A percentile compares a stretch with the other conserved stretches of the same genome.
Conservation (phyloP, 768 basidiomycete genomes). For the Cytidiella melzeri region DNA sequence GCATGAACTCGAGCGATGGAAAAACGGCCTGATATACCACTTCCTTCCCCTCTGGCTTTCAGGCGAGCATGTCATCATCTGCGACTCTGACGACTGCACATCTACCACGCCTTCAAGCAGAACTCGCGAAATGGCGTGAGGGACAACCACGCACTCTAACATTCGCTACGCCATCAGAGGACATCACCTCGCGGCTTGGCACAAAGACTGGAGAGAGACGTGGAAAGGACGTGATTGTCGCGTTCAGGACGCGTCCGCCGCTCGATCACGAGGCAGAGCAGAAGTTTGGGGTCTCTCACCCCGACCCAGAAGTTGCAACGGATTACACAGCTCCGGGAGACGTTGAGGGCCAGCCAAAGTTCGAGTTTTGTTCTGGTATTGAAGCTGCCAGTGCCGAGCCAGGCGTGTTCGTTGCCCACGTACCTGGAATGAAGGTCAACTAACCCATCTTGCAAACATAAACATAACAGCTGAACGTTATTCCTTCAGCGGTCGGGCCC, state of each 20-base stretch:
- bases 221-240: slow-evolving; percentile 30
- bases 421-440: slow-evolving; percentile 30
- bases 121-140: slow-evolving; percentile 25
- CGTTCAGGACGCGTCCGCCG: slow-evolving; percentile 31
- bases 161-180: slow-evolving; percentile 12
- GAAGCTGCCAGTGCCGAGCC: slow-evolving; percentile 26
- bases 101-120: slow-evolving; percentile 21
- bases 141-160: slow-evolving; percentile 17
- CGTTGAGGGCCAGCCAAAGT: slow-evolving; percentile 8
- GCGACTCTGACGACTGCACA: slow-evolving; percentile 26
- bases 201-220: slow-evolving; percentile 6
- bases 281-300: slow-evolving; percentile 15
- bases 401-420: slow-evolving; percentile 28
- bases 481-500: slow-evolving; percentile 29
- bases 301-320: not conserved
- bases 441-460: not conserved
- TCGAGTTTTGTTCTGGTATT: slow-evolving; percentile 27
- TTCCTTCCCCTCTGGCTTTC: no score
- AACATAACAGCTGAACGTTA: not conserved
- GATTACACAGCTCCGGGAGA: not conserved
- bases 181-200: slow-evolving; percentile 11
- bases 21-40: no score
- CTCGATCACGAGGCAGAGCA: slow-evolving; percentile 25
- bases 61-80: slow-evolving; percentile 28
- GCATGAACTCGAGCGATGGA: no score